phyloP scores from a whole-genome alignment of 2,329 filamentous ascomycete species.

The Curvularia sp. region DNA sequence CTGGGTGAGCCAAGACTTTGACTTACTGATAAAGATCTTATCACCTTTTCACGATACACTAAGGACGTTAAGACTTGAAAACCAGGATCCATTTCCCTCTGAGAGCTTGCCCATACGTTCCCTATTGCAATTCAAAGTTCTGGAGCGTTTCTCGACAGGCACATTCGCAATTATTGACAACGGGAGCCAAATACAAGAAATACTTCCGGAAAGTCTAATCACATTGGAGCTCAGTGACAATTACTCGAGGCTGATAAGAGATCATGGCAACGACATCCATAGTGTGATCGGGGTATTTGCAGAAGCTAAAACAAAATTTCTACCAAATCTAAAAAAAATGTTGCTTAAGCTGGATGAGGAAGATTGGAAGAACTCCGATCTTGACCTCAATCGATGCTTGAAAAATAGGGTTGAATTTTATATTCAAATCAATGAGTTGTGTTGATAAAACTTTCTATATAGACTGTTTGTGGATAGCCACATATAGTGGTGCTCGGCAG shows the following conservation, averaged over 20 bases:
- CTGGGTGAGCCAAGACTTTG: conserved; percentile 2
- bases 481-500: neutral
- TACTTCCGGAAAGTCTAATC: conserved; percentile 3
- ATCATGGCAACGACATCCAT: neutral
- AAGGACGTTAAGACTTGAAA: conserved; percentile 1
- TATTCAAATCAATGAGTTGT: too few relatives aligned
- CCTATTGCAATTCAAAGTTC: conserved; percentile 1
- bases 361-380: neutral
- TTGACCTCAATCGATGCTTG: conserved; percentile 1
- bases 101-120: conserved; percentile 4
- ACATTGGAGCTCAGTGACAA: neutral
- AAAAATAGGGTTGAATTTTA: conserved; percentile 1
- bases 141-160: conserved; percentile 3
- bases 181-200: conserved; percentile 1
- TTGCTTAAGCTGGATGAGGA: conserved; percentile 1
- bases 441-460: too few relatives aligned
- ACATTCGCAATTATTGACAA: conserved; percentile 2
- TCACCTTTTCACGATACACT: conserved; percentile 8
- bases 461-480: too few relatives aligned
- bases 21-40: conserved; percentile 9
- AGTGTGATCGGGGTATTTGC: neutral
- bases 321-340: conserved; percentile 2
- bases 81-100: neutral
- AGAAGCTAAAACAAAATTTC: conserved; percentile 6
- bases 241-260: neutral